These are phyloP conservation scores for Rutstroemia sp. DNA, from an alignment of 2,329 filamentous ascomycete species.

Conservation along the genomic window DNA sequence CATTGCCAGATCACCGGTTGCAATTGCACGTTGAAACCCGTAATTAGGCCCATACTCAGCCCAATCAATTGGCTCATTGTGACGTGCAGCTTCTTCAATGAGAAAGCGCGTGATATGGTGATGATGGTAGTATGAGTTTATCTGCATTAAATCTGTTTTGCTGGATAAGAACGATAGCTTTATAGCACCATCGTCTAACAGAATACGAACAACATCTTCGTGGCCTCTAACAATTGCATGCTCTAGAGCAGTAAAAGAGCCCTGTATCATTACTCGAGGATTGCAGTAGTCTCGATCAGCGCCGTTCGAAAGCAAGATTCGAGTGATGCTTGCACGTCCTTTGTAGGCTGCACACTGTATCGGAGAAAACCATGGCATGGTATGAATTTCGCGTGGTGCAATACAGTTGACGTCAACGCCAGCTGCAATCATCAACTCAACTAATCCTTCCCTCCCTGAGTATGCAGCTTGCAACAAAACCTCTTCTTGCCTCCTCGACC, in stretches of 20 bases:
- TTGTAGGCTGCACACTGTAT: not conserved
- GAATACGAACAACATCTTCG: not conserved
- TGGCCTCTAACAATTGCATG: not conserved
- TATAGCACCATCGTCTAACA: not conserved
- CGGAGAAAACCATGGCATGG: not conserved
- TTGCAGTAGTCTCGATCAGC: not conserved
- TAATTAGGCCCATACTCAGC: too few species aligned
- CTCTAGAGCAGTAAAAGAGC: not conserved
- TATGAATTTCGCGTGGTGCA: not conserved
- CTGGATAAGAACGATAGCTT: too few species aligned
- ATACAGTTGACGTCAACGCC: not conserved
- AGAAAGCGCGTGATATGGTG: not conserved
- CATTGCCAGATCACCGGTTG: not conserved
- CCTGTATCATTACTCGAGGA: not conserved
- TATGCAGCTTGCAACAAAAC: not conserved
- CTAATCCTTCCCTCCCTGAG: not conserved
- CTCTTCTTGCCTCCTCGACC: not conserved
- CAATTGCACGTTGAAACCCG: not conserved
- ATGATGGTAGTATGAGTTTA: not conserved
- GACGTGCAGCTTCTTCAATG: not conserved
- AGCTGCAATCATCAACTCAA: not conserved
- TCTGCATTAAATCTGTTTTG: not conserved
- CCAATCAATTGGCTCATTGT: not conserved
- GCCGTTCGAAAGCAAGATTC: not conserved
- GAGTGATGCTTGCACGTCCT: not conserved